Evolutionary conservation across 164 flowering plant species (phyloP).

Genomic region (Stephania cephalantha): DNA sequence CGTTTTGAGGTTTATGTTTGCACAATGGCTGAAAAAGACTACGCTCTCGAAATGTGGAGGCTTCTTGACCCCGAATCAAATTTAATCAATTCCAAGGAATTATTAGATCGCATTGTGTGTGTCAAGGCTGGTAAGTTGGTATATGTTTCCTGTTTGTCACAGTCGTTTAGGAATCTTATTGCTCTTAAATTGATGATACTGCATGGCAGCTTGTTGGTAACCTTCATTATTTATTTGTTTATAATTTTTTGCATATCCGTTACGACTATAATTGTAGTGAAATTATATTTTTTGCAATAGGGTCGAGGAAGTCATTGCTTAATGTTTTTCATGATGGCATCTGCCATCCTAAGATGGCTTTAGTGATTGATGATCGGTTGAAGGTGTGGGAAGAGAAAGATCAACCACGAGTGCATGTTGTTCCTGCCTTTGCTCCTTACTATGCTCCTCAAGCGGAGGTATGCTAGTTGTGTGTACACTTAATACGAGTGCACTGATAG

Average conservation of each 20-base stretch:
- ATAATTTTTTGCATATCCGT: not conserved
- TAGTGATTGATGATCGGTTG: conserved; percentile 97
- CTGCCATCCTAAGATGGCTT: conserved; percentile 97
- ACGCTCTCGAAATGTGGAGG: conserved; percentile 99
- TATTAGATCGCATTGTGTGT: conserved; percentile 85
- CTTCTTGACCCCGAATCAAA: conserved; percentile 96
- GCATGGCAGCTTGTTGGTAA: not conserved
- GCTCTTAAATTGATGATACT: not conserved
- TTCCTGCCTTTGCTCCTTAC: conserved; percentile 99
- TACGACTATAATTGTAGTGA: not conserved
- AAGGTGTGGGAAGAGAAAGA: conserved; percentile 99
- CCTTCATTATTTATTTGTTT: not conserved
- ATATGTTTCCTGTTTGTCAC: conserved; percentile 1
- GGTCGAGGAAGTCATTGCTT: conserved; percentile 76
- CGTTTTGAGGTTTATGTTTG: conserved; percentile 99
- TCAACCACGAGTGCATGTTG: conserved; percentile 97
- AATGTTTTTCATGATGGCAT: conserved; percentile 86
- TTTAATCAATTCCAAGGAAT: conserved; percentile 65
- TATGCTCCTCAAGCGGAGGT: conserved; percentile 99
- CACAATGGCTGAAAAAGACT: conserved; percentile 99
- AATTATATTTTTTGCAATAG: conserved; percentile 28
- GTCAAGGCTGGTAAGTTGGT: conserved; percentile 77
- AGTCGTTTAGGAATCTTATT: not conserved
- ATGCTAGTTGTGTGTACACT: not conserved
- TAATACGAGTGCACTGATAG: not conserved